Evolutionary conservation across 371 early-diverging fungal species (phyloP), one percentile per base, ranked within the genome.

Genomic region (Rhizopus arrhizus): DNA sequence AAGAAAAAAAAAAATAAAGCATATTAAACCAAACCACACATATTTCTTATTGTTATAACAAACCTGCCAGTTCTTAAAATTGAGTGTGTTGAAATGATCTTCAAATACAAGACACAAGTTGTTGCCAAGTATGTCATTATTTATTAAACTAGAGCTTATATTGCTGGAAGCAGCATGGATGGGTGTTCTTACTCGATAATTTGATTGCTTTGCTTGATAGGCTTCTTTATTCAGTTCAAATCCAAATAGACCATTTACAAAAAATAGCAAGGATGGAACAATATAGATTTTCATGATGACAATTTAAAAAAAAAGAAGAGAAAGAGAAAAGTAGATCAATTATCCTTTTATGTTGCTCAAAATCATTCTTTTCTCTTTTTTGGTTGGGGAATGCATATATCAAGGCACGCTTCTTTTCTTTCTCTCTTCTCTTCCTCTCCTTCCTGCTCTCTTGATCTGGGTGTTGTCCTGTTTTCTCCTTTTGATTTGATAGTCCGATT

Each of bases 71-170:
- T 75, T 73, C n/a, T 70, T 69, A 15, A 80, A 65, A 62, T 89
- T 79, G 47, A 89, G 67, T 7, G 58, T 64, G 56, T 86, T 75
- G 64, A 89, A 89, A 62, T 87, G 81, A 57, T 89, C 89, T 50
- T 78, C 70, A 64, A 89, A 86, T 6, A 82, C 54, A 4, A 81
- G 67, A 58, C 89, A 89, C 3, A 53, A 45, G 5, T 58, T 53
- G 6, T 32, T 15, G 5, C 28, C 53, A 15, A 13, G n/a, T n/a
- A 28, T 28, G 28, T 22, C 29, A 15, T 48, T 10, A 22, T 16
- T 8, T 16, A 8, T 7, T 29, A 29, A 10, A 29, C 5, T 48
- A 29, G 29, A 10, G 16, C 8, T 22, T 13, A 2, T 45, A 48
- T 38, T 38, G 6, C 40, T 38, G 8, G 48, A 48, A 29, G 48